These are phyloP conservation scores for Aspergillus panamensis DNA, from an alignment of 495 filamentous ascomycete species.

Conservation along the genomic window DNA sequence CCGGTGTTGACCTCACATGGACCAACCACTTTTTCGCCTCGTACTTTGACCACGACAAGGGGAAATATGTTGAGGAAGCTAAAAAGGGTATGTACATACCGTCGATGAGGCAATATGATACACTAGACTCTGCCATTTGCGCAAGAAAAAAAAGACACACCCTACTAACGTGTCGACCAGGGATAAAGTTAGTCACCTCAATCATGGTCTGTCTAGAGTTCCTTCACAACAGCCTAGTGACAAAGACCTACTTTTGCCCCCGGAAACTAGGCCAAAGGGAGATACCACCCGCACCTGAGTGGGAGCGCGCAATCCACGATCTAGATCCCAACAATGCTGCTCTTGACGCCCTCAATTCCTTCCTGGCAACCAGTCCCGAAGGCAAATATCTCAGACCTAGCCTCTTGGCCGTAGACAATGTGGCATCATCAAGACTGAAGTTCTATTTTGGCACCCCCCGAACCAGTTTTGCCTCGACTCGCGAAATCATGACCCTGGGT, in stretches of 20 bases:
- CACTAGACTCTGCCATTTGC: no score
- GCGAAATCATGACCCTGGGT: slow-evolving; percentile 1
- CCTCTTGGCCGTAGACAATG: neutral
- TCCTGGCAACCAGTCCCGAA: neutral
- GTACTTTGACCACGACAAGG: neutral
- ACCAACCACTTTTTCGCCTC: neutral
- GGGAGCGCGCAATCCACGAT: neutral
- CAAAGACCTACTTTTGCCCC: neutral
- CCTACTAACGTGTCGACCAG: no score
- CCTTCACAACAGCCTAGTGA: neutral
- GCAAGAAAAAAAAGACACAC: no score
- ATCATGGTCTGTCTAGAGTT: neutral
- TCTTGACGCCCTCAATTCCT: neutral
- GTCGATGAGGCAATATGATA: no score
- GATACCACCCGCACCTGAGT: neutral
- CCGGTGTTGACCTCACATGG: neutral
- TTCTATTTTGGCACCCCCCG: neutral
- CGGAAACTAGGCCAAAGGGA: neutral
- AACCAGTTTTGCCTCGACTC: neutral
- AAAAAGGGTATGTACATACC: no score
- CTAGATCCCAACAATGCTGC: neutral
- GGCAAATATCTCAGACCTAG: neutral
- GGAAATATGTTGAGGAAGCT: neutral
- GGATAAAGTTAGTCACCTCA: no score
- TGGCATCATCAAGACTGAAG: neutral